Evolutionary conservation across 108 stramenopile species (phyloP).

Genomic region (Cyclostephanos tholiformis): DNA sequence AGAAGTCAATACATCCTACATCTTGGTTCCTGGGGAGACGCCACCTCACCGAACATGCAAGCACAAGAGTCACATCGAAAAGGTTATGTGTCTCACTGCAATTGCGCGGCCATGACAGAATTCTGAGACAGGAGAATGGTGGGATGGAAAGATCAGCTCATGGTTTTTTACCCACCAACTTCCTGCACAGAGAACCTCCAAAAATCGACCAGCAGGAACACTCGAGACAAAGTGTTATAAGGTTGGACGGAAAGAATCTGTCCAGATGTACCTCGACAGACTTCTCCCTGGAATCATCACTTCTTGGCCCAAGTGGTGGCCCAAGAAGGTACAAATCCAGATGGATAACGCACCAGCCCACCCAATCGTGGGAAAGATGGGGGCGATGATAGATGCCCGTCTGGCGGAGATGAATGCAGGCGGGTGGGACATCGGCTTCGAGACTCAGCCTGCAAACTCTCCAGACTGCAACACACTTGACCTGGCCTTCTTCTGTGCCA

Average conservation of each 20-base stretch:
- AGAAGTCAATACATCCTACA: background rate
- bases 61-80: conserved; percentile 20
- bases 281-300: background rate
- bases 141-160: conserved; percentile 20
- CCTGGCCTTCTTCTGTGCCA: conserved; percentile 19
- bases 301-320: conserved; percentile 9
- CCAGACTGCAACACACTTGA: conserved; percentile 22
- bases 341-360: conserved; percentile 22
- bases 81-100: conserved; percentile 22
- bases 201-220: conserved; percentile 1
- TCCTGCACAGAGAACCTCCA: background rate
- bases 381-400: background rate
- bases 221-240: background rate
- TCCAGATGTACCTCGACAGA: background rate
- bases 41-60: background rate
- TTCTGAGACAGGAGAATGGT: conserved; percentile 11
- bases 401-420: background rate
- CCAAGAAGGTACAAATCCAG: conserved; percentile 8
- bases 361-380: background rate
- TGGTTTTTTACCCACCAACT: background rate
- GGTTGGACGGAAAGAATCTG: background rate
- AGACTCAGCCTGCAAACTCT: conserved; percentile 10
- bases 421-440: conserved; percentile 5
- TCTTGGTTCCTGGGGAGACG: conserved; percentile 8
- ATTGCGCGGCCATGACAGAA: background rate